Evolutionary conservation across 768 basidiomycete species (phyloP).

Genomic region (Favolaschia claudopus): DNA sequence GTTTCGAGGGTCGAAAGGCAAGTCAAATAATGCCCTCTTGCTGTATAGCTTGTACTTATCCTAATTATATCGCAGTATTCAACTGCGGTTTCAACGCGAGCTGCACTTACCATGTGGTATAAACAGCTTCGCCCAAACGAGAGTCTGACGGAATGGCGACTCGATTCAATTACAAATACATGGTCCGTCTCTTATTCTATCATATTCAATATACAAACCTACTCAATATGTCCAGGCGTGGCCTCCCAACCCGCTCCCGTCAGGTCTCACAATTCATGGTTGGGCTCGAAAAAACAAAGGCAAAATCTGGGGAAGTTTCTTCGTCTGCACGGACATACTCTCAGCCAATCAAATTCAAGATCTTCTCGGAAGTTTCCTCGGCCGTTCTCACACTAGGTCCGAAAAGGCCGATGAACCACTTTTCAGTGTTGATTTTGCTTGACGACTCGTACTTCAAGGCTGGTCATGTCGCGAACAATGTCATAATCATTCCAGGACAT

Average conservation of each 20-base stretch:
- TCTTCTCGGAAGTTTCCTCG: no score
- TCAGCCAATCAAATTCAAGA: no score
- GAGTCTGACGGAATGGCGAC: constrained; percentile 19
- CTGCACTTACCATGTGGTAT: constrained; percentile 27
- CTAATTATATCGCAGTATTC: constrained; percentile 13
- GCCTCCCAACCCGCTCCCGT: constrained; percentile 23
- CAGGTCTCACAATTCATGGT: constrained; percentile 30
- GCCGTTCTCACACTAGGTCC: no score
- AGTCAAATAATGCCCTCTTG: no score
- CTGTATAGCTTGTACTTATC: neutral
- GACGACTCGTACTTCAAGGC: no score
- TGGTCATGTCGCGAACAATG: no score
- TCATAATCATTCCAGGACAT: no score
- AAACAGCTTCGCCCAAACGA: constrained; percentile 5
- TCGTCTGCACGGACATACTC: constrained; percentile 26
- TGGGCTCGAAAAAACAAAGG: constrained; percentile 29
- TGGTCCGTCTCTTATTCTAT: neutral
- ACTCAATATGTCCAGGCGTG: constrained; percentile 20
- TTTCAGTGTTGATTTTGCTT: no score
- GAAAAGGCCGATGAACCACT: no score
- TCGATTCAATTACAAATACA: constrained; percentile 5
- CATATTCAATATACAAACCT: neutral
- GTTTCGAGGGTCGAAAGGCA: neutral
- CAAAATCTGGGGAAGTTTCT: constrained; percentile 25
- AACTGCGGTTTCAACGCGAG: constrained; percentile 20